Percentiles rank a stretch among this genome's conserved stretches.
These are phyloP conservation scores for Boletus vinaceobasis DNA, from an alignment of 768 basidiomycete species.

Conservation along the genomic window DNA sequence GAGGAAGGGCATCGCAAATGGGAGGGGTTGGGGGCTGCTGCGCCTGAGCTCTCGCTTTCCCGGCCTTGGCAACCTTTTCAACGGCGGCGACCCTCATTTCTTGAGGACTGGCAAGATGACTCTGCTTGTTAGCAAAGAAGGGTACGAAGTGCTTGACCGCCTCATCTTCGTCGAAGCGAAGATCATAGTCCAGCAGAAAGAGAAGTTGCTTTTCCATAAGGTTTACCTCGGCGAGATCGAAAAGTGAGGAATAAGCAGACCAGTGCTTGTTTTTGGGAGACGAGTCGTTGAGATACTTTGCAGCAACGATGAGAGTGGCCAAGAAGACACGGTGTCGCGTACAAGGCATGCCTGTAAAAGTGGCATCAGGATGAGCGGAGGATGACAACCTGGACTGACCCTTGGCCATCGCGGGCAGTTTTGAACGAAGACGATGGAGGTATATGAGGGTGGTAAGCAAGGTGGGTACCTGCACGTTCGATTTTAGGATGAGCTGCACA, in stretches of 20 bases:
- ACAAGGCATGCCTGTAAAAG: slow-evolving; percentile 65
- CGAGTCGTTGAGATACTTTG: slow-evolving; percentile 97
- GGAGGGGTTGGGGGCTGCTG: slow-evolving; percentile 43
- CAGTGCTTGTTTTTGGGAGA: slow-evolving; percentile 95
- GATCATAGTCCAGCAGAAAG: slow-evolving; percentile 86
- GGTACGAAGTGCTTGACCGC: slow-evolving; percentile 68
- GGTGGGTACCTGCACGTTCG: slow-evolving; percentile 88
- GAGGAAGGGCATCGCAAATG: slow-evolving; percentile 32
- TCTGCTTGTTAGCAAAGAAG: slow-evolving; percentile 44
- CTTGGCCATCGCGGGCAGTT: slow-evolving; percentile 79
- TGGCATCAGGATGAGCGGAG: slow-evolving; percentile 6
- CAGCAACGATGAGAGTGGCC: slow-evolving; percentile 90
- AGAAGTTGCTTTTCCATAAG: slow-evolving; percentile 98
- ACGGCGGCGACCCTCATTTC: slow-evolving; percentile 53
- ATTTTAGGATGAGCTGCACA: slow-evolving; percentile 67
- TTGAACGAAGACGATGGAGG: slow-evolving; percentile 79
- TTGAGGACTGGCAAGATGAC: slow-evolving; percentile 25
- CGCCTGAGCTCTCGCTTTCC: slow-evolving; percentile 50
- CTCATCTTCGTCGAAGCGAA: slow-evolving; percentile 85
- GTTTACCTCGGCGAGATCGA: slow-evolving; percentile 80
- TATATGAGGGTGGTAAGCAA: slow-evolving; percentile 89
- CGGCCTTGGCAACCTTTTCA: slow-evolving; percentile 51
- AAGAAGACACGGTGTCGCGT: slow-evolving; percentile 95
- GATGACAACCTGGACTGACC: slow-evolving; percentile 45
- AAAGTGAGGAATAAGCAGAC: slow-evolving; percentile 73